These are phyloP conservation scores for Oryza nivara DNA, from an alignment of 176 grass and related monocot genomes.

Conservation along the genomic window DNA sequence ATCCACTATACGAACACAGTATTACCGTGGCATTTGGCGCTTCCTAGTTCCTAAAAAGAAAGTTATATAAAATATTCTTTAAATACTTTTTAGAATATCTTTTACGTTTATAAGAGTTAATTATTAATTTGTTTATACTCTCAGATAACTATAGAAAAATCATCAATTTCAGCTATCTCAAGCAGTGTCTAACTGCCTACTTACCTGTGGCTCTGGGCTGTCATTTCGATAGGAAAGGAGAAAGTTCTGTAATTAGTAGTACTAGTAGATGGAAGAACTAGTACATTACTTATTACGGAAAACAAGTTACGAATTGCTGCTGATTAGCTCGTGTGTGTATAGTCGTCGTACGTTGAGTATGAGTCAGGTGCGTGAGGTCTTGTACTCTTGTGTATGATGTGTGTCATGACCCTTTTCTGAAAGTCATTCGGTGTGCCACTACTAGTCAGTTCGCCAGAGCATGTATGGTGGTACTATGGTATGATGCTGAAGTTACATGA, in stretches of 20 bases:
- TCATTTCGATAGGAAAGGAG: slow-evolving; percentile 14
- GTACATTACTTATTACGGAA: background rate
- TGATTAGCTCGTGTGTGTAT: background rate
- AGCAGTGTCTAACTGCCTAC: background rate
- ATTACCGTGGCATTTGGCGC: too few species aligned
- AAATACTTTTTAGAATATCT: too few species aligned
- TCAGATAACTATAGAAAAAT: too few species aligned
- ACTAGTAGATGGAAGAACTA: background rate
- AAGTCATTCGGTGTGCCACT: slow-evolving; percentile 25
- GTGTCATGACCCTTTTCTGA: background rate
- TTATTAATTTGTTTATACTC: too few species aligned
- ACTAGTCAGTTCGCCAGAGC: background rate
- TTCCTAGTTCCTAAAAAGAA: too few species aligned
- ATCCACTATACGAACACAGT: too few species aligned
- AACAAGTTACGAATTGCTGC: background rate
- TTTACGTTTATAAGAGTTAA: too few species aligned
- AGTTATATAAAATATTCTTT: too few species aligned
- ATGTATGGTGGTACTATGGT: slow-evolving; percentile 3
- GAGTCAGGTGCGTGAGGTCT: background rate
- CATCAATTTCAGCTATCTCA: too few species aligned
- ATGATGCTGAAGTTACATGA: background rate
- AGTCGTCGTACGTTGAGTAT: background rate
- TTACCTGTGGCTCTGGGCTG: background rate
- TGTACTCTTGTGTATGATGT: slow-evolving; percentile 8
- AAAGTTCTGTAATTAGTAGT: background rate